Percentiles rank a stretch among this genome's conserved stretches.
phyloP scores from a whole-genome alignment of 306 rosid species.

The Vigna mungo region DNA sequence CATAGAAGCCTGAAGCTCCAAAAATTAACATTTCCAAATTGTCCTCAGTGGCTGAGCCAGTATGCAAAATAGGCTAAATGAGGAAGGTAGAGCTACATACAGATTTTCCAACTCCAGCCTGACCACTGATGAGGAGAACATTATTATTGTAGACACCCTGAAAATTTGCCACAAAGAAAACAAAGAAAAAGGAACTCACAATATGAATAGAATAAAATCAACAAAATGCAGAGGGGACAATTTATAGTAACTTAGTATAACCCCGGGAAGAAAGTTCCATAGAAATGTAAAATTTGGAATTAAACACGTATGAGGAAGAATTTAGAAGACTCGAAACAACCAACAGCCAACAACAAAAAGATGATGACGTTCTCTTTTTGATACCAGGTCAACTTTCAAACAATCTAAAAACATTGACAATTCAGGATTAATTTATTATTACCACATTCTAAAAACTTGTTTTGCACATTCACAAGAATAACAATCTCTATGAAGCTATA shows the following conservation, averaged over 20 bases:
- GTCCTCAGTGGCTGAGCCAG: neutral
- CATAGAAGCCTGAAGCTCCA: slow-evolving; percentile 23
- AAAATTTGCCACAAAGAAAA: slow-evolving; percentile 29
- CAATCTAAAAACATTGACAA: slow-evolving; percentile 20
- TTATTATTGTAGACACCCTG: slow-evolving; percentile 62
- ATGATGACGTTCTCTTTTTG: slow-evolving; percentile 19
- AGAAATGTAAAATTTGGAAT: slow-evolving; percentile 11
- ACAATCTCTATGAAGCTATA: slow-evolving; percentile 16
- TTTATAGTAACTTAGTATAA: slow-evolving; percentile 29
- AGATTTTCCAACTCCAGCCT: slow-evolving; percentile 94
- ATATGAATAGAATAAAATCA: slow-evolving; percentile 1
- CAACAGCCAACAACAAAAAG: slow-evolving; percentile 32
- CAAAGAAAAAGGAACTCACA: slow-evolving; percentile 19
- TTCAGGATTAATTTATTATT: slow-evolving; percentile 19
- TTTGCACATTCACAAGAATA: slow-evolving; percentile 23
- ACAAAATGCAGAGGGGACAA: slow-evolving; percentile 31
- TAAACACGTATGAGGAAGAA: slow-evolving; percentile 22
- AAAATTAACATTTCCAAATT: slow-evolving; percentile 28
- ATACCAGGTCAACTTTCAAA: neutral
- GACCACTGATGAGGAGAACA: slow-evolving; percentile 82
- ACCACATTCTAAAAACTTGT: neutral
- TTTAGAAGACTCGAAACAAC: slow-evolving; percentile 28
- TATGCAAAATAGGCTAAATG: slow-evolving; percentile 30
- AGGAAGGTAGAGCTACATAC: slow-evolving; percentile 59
- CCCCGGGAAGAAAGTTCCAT: neutral